Evolutionary conservation across 331 rosid species (phyloP).

Genomic region (Saraca asoca): DNA sequence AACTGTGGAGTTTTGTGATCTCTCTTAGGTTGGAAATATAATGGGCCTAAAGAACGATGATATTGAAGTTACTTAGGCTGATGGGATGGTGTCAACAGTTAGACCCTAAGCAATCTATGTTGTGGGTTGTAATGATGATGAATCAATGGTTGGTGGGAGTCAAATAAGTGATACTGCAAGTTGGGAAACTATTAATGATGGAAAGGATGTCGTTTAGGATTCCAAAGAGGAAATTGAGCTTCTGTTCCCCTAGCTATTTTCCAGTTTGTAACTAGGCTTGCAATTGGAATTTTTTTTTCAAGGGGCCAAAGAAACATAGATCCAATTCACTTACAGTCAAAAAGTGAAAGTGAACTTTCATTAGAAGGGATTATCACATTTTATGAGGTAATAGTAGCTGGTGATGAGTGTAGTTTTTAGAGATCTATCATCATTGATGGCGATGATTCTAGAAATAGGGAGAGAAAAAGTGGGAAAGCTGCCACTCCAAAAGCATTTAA

Average conservation of each 20-base stretch:
- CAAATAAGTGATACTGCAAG: conserved; percentile 93
- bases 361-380: conserved; percentile 37
- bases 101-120: conserved; percentile 99
- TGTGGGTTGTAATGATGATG: conserved; percentile 95
- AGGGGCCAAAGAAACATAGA: conserved; percentile 72
- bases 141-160: conserved; percentile 85
- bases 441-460: conserved; percentile 39
- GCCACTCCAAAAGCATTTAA: conserved; percentile 44
- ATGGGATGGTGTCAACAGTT: conserved; percentile 97
- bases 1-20: conserved; percentile 65
- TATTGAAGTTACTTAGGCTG: conserved; percentile 98
- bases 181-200: conserved; percentile 96
- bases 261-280: conserved; percentile 82
- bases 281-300: conserved; percentile 88
- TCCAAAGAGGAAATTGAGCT: conserved; percentile 66
- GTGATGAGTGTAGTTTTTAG: conserved; percentile 56
- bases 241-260: conserved; percentile 88
- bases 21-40: conserved; percentile 97
- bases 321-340: conserved; percentile 48
- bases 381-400: conserved; percentile 39
- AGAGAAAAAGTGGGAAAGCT: conserved; percentile 43
- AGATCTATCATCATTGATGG: conserved; percentile 40
- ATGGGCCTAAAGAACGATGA: conserved; percentile 88
- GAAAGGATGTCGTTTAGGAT: conserved; percentile 60
- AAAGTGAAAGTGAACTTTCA: conserved; percentile 47